Base-by-base conservation (phyloP, 495 filamentous ascomycete species). In the Letharia lupina region DNA sequence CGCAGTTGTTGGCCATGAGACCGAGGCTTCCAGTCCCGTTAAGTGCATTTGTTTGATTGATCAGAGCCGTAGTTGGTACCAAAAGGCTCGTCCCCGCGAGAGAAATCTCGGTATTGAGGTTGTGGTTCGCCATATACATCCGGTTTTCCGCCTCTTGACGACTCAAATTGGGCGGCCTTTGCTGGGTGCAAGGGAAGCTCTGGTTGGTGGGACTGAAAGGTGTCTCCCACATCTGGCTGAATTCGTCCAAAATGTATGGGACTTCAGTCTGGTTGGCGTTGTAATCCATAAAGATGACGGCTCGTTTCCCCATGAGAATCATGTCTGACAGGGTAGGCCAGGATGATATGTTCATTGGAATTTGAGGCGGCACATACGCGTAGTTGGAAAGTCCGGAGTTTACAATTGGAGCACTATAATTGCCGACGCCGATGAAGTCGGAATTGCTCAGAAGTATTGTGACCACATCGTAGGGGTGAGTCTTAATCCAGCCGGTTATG, bases 91-190 rank as follows among this genome's bases (percentile, higher is more conserved):
- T 63, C 8, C 85, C 84, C 0, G 83, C 80, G 50, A 91, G 70
- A 44, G 78, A 81, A 42, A 95, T 77, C 68, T 91, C 82, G 56
- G 87, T 76, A 73, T 96, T 95, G 35, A 96, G 77, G 73, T 96
- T 96, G 74, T 98, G 93, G 70, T 98, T 98, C 65, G 90, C 90
- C 77, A 96, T 86, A 67, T 95, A 95, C 80, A 96, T 80, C 60
- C 88, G 79, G 8, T 82, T 78, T 65, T 77, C 74, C 1, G 84
- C 84, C 37, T 85, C 79, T 9, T 80, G 71, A 9, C 73, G 68
- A 16, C 75, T 71, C 64, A 93, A 73, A 8, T 81, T 80, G 0
- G 90, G 87, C 28, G 86, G 86, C 4, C 86, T 78, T 69, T 86
- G 78, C 63, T 78, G 70, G 0, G 78, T 83, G 71, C 86, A 89